phyloP scores from a whole-genome alignment of 2,329 filamentous ascomycete species.

The Colletotrichum lini region DNA sequence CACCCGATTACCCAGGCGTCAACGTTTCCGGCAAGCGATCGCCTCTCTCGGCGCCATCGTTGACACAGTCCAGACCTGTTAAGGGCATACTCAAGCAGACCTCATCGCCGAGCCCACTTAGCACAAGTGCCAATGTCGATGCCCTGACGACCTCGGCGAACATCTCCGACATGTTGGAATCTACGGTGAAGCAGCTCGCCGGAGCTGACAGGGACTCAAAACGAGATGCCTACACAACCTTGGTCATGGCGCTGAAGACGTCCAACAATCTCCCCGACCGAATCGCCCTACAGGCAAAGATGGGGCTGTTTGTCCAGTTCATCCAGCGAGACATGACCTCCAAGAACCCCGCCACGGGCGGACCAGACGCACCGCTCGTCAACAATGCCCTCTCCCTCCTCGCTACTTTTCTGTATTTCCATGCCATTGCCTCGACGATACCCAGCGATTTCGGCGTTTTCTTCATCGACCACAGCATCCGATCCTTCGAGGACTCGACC shows the following conservation, averaged over 20 bases:
- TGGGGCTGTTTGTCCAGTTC: slow-evolving; percentile 83
- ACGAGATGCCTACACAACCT: slow-evolving; percentile 87
- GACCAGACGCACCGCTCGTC: slow-evolving; percentile 77
- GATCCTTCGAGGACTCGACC: slow-evolving; percentile 76
- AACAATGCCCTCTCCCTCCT: slow-evolving; percentile 85
- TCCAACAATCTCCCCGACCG: slow-evolving; percentile 87
- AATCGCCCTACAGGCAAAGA: slow-evolving; percentile 80
- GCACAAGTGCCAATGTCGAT: slow-evolving; percentile 55
- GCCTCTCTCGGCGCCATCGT: slow-evolving; percentile 57
- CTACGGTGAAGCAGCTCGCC: slow-evolving; percentile 84
- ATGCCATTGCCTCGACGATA: slow-evolving; percentile 78
- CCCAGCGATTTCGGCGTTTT: slow-evolving; percentile 85
- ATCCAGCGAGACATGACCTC: slow-evolving; percentile 85
- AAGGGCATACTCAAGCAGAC: slow-evolving; percentile 86
- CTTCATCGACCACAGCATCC: slow-evolving; percentile 85
- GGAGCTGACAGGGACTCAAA: slow-evolving; percentile 79
- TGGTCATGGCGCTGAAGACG: slow-evolving; percentile 81
- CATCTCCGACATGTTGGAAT: slow-evolving; percentile 87
- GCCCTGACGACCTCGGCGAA: slow-evolving; percentile 61
- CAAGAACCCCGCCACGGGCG: slow-evolving; percentile 66
- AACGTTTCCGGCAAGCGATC: slow-evolving; percentile 56
- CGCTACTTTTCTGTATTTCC: slow-evolving; percentile 81
- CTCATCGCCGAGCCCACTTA: slow-evolving; percentile 62
- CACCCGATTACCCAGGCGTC: slow-evolving; percentile 60
- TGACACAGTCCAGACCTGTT: slow-evolving; percentile 61